Evolutionary conservation across 441 rosid species (phyloP).

Genomic region (Jatropha multifida): DNA sequence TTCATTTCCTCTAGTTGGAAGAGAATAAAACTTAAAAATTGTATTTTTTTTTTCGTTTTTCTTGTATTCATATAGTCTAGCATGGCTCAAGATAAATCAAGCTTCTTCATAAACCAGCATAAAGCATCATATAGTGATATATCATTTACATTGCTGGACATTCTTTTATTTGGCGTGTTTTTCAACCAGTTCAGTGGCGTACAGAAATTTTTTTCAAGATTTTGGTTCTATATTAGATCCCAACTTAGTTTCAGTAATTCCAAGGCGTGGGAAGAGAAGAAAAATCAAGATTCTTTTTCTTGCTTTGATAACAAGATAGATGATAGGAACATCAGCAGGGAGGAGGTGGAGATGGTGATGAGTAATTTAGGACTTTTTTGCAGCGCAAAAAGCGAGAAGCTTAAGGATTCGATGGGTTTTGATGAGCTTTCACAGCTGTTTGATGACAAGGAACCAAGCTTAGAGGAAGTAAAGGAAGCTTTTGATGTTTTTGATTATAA

Average conservation of each 20-base stretch:
- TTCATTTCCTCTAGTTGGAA: neutral
- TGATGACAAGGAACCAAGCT: conserved; percentile 54
- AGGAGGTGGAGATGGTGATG: conserved; percentile 63
- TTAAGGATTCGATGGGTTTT: conserved; percentile 29
- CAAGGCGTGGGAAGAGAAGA: conserved; percentile 20
- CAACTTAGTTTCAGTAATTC: conserved; percentile 13
- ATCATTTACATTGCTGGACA: conserved; percentile 12
- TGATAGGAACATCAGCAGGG: conserved; percentile 26
- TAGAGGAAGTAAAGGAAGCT: conserved; percentile 55
- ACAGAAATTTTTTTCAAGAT: conserved; percentile 23
- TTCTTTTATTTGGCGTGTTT: conserved; percentile 14
- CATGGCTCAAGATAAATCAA: conserved; percentile 16
- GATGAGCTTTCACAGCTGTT: conserved; percentile 44
- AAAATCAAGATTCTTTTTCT: conserved; percentile 11
- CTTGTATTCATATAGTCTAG: neutral
- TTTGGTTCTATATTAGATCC: conserved; percentile 29
- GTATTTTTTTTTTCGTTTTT: neutral
- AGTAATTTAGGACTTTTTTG: conserved; percentile 41
- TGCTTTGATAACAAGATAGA: conserved; percentile 11
- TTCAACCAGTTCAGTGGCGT: conserved; percentile 5
- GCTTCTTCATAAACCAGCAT: conserved; percentile 17
- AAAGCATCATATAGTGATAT: conserved; percentile 17
- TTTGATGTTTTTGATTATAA: conserved; percentile 62
- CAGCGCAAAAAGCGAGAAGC: conserved; percentile 35
- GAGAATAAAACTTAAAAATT: neutral